phyloP scores from a whole-genome alignment of 257 asterid genomes.

The Capsicum chinense region DNA sequence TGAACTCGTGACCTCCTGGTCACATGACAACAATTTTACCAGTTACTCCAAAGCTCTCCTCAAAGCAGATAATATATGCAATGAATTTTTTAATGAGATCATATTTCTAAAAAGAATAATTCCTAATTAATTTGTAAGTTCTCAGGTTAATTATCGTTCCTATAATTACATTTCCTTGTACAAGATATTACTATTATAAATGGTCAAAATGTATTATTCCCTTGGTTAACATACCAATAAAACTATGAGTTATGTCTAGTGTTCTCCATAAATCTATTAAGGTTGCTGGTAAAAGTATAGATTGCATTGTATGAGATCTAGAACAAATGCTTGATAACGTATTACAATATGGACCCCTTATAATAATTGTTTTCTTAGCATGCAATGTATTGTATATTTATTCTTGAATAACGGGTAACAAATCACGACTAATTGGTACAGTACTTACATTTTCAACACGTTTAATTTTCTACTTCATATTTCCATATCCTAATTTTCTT shows the following conservation, averaged over 20 bases:
- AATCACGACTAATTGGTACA: background rate
- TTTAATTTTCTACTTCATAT: background rate
- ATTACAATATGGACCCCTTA: background rate
- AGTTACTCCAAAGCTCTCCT: too few relatives aligned
- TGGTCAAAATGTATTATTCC: too few relatives aligned
- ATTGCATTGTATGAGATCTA: background rate
- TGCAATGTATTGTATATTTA: background rate
- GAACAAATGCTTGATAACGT: background rate
- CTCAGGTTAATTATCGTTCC: background rate
- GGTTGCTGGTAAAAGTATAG: background rate
- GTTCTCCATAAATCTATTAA: background rate
- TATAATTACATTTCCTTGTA: too few relatives aligned
- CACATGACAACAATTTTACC: too few relatives aligned
- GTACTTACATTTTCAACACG: background rate
- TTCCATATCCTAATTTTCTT: background rate
- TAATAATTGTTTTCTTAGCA: background rate
- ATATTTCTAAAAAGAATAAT: too few relatives aligned
- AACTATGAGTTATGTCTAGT: too few relatives aligned
- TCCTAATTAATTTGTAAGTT: too few relatives aligned
- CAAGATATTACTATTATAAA: too few relatives aligned
- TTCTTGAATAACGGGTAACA: background rate
- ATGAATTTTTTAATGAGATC: too few relatives aligned
- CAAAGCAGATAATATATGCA: too few relatives aligned
- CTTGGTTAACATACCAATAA: too few relatives aligned
- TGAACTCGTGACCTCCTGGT: too few relatives aligned